phyloP scores from a whole-genome alignment of 805 yeast species.

The Saturnispora ahearnii region DNA sequence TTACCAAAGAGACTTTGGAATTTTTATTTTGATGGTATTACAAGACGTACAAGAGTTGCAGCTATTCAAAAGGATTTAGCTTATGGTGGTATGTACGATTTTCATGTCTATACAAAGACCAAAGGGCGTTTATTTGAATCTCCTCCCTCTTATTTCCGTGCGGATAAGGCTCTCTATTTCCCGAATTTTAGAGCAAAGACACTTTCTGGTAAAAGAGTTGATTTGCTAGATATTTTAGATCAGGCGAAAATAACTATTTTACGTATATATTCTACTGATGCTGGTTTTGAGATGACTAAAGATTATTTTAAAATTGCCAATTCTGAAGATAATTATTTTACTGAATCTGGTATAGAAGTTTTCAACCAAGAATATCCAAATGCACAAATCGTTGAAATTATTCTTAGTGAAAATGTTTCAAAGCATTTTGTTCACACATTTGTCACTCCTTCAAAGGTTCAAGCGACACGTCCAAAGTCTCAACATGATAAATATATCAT shows the following conservation, averaged over 20 bases:
- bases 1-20: conserved; percentile 26
- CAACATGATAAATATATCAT: conserved; percentile 51
- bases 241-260: conserved; percentile 51
- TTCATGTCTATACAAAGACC: conserved; percentile 58
- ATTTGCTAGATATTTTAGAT: conserved; percentile 33
- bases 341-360: conserved; percentile 31
- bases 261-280: conserved; percentile 54
- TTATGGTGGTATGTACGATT: conserved; percentile 58
- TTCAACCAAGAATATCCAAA: conserved; percentile 38
- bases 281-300: conserved; percentile 61
- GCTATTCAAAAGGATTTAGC: conserved; percentile 52
- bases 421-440: conserved; percentile 57
- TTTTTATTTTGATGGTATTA: conserved; percentile 30
- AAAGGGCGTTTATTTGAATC: conserved; percentile 79
- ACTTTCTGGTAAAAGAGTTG: conserved; percentile 29
- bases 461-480: conserved; percentile 18
- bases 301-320: conserved; percentile 45
- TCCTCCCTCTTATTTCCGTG: conserved; percentile 70
- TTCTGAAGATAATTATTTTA: conserved; percentile 33
- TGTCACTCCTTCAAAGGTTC: conserved; percentile 35
- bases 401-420: conserved; percentile 62
- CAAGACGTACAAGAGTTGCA: conserved; percentile 26
- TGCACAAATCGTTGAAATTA: conserved; percentile 67
- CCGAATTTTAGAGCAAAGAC: conserved; percentile 66
- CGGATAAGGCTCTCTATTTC: conserved; percentile 66